Percentiles rank a stretch among this genome's conserved stretches.
Evolutionary conservation across 257 asterid genomes (phyloP).

Genomic region (Plectranthus barbatus): DNA sequence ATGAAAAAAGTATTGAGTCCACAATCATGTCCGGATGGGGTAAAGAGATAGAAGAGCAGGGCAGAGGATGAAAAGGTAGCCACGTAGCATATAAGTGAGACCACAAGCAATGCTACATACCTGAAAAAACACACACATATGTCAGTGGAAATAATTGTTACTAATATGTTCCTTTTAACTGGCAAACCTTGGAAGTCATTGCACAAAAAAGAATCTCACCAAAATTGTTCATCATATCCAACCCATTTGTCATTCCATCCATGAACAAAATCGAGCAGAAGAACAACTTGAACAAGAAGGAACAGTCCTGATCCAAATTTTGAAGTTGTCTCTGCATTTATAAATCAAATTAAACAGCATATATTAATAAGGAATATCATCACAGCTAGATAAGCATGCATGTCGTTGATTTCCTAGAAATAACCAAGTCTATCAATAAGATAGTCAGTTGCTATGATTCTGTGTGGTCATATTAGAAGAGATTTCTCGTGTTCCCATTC

Average conservation of each 20-base stretch:
- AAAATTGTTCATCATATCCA: constrained; percentile 85
- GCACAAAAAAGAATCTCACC: constrained; percentile 38
- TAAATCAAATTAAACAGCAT: constrained; percentile 5
- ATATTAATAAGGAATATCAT: neutral
- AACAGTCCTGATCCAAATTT: constrained; percentile 91
- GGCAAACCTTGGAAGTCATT: neutral
- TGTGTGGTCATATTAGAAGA: neutral
- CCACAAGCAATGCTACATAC: constrained; percentile 77
- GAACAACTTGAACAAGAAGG: constrained; percentile 94
- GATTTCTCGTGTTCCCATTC: no score
- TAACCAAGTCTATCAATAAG: neutral
- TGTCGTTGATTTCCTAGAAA: neutral
- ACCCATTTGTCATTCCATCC: constrained; percentile 98
- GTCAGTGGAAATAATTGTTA: neutral
- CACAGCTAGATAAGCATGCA: neutral
- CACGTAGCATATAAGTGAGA: constrained; percentile 80
- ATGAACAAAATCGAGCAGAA: constrained; percentile 82
- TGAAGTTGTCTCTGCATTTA: constrained; percentile 69
- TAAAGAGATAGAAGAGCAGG: constrained; percentile 72
- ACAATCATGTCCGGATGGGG: constrained; percentile 89
- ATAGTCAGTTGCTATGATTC: neutral
- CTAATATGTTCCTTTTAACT: neutral
- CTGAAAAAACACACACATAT: constrained; percentile 26
- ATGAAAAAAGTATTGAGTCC: constrained; percentile 89
- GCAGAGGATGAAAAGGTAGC: constrained; percentile 73